Evolutionary conservation across 176 grass and related monocot genomes (phyloP).

Genomic region (Raddia guianensis): DNA sequence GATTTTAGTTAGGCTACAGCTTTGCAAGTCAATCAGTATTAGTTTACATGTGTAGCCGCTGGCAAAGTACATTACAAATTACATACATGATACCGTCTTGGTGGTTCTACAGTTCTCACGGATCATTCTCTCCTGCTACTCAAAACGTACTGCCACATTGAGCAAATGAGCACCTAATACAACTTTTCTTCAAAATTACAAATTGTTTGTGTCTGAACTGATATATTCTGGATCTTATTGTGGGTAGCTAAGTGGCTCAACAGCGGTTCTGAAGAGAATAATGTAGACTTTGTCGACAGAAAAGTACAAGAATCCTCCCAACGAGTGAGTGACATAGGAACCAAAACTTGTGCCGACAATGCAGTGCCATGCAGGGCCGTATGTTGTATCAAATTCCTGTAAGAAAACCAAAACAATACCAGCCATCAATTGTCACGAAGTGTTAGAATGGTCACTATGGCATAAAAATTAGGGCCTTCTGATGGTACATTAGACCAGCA

Average conservation of each 20-base stretch:
- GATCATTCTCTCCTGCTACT: constrained; percentile 18
- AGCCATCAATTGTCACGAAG: background rate
- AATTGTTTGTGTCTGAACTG: background rate
- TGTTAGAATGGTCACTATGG: background rate
- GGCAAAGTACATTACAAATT: background rate
- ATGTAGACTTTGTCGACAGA: constrained; percentile 65
- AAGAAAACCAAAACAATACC: constrained; percentile 7
- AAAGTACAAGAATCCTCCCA: constrained; percentile 75
- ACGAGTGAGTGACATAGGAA: constrained; percentile 69
- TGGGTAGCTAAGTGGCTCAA: constrained; percentile 45
- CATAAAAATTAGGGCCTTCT: background rate
- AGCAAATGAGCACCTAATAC: constrained; percentile 24
- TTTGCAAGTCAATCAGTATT: constrained; percentile 6
- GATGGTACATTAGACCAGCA: background rate
- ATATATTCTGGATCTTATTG: constrained; percentile 15
- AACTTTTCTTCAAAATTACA: constrained; percentile 21
- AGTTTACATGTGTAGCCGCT: background rate
- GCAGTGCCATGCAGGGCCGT: constrained; percentile 81
- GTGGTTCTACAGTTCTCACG: constrained; percentile 8
- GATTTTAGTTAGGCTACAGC: background rate
- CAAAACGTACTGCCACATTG: background rate
- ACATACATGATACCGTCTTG: background rate
- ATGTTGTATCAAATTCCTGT: constrained; percentile 68
- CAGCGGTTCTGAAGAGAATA: constrained; percentile 64
- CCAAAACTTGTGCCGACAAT: constrained; percentile 80